phyloP scores from a whole-genome alignment of 768 basidiomycete genomes.

The Lactarius indigo region DNA sequence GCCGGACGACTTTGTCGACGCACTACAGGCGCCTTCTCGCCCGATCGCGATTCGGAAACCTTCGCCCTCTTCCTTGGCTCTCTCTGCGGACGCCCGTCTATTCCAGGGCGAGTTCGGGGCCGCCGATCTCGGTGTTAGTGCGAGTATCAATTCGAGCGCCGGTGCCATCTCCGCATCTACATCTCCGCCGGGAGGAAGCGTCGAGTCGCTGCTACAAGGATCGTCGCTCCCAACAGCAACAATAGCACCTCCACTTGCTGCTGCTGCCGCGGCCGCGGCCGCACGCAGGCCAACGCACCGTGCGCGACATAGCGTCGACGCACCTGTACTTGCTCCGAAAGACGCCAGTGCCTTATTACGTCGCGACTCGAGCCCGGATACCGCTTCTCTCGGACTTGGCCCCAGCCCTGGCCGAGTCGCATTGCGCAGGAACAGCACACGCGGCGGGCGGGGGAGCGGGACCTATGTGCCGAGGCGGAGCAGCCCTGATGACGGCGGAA shows the following conservation, averaged over 20 bases:
- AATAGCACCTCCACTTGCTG: not conserved
- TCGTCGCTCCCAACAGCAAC: not conserved
- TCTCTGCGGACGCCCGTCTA: not conserved
- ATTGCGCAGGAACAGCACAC: slow-evolving; percentile 50
- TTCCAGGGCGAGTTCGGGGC: not conserved
- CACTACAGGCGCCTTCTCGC: slow-evolving; percentile 37
- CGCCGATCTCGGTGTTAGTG: not conserved
- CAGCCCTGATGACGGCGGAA: slow-evolving; percentile 18
- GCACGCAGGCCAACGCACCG: slow-evolving; percentile 57
- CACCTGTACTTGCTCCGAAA: slow-evolving; percentile 36
- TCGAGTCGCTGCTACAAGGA: slow-evolving; percentile 44
- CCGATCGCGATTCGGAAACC: slow-evolving; percentile 20
- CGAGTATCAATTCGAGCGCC: not conserved
- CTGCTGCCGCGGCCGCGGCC: slow-evolving; percentile 30
- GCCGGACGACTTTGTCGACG: slow-evolving; percentile 77
- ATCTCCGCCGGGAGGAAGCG: slow-evolving; percentile 26
- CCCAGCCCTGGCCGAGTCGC: slow-evolving; percentile 39
- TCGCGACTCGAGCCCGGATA: slow-evolving; percentile 58
- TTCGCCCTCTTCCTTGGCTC: not conserved
- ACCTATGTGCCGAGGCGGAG: slow-evolving; percentile 16
- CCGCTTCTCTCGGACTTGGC: slow-evolving; percentile 32
- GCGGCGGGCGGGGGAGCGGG: slow-evolving; percentile 13
- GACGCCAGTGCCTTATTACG: slow-evolving; percentile 34
- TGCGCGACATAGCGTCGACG: slow-evolving; percentile 61
- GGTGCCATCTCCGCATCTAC: not conserved